Percentiles rank a stretch among this genome's conserved stretches.
Conservation (phyloP, 108 stramenopile species). For the Fragilariopsis cylindrus region DNA sequence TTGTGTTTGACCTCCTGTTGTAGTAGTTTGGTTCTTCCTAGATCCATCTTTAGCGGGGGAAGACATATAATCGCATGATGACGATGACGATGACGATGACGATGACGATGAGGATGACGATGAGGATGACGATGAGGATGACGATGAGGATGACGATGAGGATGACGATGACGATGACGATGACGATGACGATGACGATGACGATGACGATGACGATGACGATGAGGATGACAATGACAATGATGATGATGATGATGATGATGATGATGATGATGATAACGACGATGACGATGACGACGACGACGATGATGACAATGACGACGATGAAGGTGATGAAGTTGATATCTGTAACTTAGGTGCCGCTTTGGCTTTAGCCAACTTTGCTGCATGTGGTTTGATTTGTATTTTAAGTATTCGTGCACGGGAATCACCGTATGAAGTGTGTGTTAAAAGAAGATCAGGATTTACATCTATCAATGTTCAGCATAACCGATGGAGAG, state of each 20-base stretch:
- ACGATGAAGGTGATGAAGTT: background rate
- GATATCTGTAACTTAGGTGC: too few species aligned
- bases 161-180: constrained; percentile 24
- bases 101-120: constrained; percentile 43
- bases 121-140: constrained; percentile 39
- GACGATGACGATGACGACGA: constrained; percentile 8
- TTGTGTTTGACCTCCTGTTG: too few species aligned
- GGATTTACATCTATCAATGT: too few species aligned
- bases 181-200: constrained; percentile 52
- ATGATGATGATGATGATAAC: too few species aligned
- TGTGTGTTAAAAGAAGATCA: too few species aligned
- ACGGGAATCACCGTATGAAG: too few species aligned
- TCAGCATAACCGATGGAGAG: too few species aligned
- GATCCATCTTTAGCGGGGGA: too few species aligned
- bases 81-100: constrained; percentile 16
- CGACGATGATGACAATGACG: background rate
- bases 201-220: constrained; percentile 16
- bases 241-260: background rate
- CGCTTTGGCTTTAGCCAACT: too few species aligned
- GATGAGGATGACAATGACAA: constrained; percentile 14
- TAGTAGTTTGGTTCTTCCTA: too few species aligned
- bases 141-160: constrained; percentile 6
- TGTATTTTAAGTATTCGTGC: too few species aligned
- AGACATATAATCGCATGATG: background rate
- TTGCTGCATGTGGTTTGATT: too few species aligned